Conservation (phyloP, 2,329 filamentous ascomycete species). For the Hymenoscyphus fructigenus region DNA sequence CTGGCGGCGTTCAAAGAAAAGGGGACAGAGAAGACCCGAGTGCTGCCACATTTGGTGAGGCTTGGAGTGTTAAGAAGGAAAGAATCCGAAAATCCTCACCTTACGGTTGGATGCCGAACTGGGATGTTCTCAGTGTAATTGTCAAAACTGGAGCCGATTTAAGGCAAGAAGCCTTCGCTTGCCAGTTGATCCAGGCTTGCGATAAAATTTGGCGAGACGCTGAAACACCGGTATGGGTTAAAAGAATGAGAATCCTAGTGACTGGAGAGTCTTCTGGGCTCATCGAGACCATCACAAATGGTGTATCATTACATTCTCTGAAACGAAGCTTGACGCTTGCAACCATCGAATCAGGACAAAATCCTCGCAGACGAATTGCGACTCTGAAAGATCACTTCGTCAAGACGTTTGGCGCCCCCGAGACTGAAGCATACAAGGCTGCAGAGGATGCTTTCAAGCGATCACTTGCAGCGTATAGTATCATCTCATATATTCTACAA, state of each 20-base stretch:
- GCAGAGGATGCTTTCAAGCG: constrained; percentile 78
- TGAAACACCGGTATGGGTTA: constrained; percentile 78
- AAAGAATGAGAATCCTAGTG: constrained; percentile 82
- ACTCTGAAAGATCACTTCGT: constrained; percentile 80
- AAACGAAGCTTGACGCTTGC: constrained; percentile 79
- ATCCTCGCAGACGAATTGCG: constrained; percentile 73
- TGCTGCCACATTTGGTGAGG: constrained; percentile 82
- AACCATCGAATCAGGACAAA: constrained; percentile 69
- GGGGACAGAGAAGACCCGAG: constrained; percentile 83
- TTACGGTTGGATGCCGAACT: constrained; percentile 87
- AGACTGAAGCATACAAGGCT: constrained; percentile 66
- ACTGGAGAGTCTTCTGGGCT: constrained; percentile 82
- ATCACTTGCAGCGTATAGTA: constrained; percentile 81
- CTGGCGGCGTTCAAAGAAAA: constrained; percentile 75
- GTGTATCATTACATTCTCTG: constrained; percentile 81
- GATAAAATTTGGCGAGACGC: constrained; percentile 79
- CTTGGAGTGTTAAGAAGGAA: constrained; percentile 81
- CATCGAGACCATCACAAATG: constrained; percentile 86
- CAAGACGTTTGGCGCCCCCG: constrained; percentile 72
- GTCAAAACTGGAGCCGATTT: constrained; percentile 84
- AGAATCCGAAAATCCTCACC: constrained; percentile 80
- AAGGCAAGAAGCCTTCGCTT: constrained; percentile 82
- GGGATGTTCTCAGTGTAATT: constrained; percentile 84
- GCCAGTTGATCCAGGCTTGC: constrained; percentile 79
- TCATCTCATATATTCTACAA: constrained; percentile 80